phyloP scores from a whole-genome alignment of 129 eudicot genomes.

The Lactuca saligna region DNA sequence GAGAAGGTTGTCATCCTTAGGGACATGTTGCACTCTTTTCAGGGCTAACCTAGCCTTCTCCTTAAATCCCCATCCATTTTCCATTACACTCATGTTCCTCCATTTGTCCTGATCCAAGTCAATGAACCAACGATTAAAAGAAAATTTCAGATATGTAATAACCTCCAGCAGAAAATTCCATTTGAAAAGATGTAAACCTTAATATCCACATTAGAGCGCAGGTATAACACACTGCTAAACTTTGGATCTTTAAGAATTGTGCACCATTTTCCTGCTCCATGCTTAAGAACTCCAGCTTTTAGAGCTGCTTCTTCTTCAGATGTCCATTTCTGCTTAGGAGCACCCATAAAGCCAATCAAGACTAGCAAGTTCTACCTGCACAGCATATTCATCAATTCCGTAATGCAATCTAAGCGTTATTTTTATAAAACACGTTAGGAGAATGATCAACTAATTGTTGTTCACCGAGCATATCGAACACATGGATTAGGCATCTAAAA shows the following conservation, averaged over 20 bases:
- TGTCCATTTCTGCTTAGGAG: slow-evolving; percentile 98
- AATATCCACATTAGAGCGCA: slow-evolving; percentile 91
- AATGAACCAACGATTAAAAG: background rate
- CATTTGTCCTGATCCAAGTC: slow-evolving; percentile 74
- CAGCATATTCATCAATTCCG: slow-evolving; percentile 1
- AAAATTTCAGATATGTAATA: background rate
- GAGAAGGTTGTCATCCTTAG: slow-evolving; percentile 60
- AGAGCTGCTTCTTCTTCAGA: slow-evolving; percentile 98
- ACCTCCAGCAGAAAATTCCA: background rate
- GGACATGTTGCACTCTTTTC: slow-evolving; percentile 58
- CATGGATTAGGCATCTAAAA: no score
- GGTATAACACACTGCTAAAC: slow-evolving; percentile 69
- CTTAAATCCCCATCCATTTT: slow-evolving; percentile 89
- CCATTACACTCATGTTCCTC: slow-evolving; percentile 99
- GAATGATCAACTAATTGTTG: no score
- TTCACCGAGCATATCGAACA: no score
- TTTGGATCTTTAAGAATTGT: slow-evolving; percentile 97
- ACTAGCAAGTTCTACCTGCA: slow-evolving; percentile 24
- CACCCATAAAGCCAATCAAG: slow-evolving; percentile 56
- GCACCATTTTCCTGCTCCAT: slow-evolving; percentile 98
- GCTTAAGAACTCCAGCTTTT: slow-evolving; percentile 89
- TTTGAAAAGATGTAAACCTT: slow-evolving; percentile 51
- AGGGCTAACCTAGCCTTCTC: slow-evolving; percentile 84
- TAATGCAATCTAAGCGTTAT: no score
- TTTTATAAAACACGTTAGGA: no score